Conservation (phyloP, 2,329 filamentous ascomycete genomes). For the Aspergillus luchuensis region DNA sequence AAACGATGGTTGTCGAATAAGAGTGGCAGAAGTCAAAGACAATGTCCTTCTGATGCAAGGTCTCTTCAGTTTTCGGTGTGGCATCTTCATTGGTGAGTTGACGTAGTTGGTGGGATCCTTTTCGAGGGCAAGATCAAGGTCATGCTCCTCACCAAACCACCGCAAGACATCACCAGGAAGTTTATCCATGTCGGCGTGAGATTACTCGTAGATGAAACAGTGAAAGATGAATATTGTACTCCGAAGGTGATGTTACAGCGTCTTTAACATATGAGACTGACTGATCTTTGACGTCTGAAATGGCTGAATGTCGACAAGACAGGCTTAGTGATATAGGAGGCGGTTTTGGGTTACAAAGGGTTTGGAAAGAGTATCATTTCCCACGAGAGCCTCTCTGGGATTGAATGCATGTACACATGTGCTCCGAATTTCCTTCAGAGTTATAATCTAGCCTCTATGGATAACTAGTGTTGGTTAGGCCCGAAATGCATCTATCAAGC, state of each 20-base stretch:
- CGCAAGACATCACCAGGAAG: slow-evolving; percentile 68
- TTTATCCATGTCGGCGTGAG: slow-evolving; percentile 46
- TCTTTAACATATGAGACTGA: neutral
- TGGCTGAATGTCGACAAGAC: neutral
- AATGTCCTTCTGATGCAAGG: slow-evolving; percentile 70
- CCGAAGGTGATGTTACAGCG: neutral
- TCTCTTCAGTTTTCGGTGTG: slow-evolving; percentile 35
- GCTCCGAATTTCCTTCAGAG: neutral
- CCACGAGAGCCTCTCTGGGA: neutral
- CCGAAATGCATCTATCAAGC: neutral
- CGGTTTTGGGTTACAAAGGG: neutral
- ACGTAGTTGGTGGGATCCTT: slow-evolving; percentile 68
- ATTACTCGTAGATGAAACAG: neutral
- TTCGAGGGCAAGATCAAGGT: slow-evolving; percentile 70
- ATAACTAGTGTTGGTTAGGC: neutral
- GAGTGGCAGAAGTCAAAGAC: slow-evolving; percentile 68
- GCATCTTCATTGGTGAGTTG: slow-evolving; percentile 44
- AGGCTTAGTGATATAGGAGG: neutral
- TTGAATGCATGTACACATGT: neutral
- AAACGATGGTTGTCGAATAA: slow-evolving; percentile 50
- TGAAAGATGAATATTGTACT: neutral
- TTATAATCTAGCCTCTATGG: neutral
- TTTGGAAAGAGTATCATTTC: neutral
- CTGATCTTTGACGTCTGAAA: neutral
- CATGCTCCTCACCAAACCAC: slow-evolving; percentile 73